These are phyloP conservation scores for Cystobasidium onofrii DNA, from an alignment of 768 basidiomycete species.

Conservation along the genomic window DNA sequence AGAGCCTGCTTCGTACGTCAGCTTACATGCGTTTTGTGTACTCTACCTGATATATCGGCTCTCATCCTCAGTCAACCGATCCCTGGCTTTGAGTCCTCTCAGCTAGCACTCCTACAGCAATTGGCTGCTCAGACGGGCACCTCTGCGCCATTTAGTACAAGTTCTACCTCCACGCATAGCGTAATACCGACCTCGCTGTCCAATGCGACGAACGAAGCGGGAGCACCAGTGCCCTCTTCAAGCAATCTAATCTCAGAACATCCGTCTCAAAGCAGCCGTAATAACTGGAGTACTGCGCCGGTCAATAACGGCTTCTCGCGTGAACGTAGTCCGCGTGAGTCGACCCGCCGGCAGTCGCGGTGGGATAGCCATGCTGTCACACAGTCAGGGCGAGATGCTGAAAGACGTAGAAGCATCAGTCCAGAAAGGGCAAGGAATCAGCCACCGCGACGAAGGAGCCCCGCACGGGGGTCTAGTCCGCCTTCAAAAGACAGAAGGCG, in stretches of 20 bases:
- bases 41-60: background rate
- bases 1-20: background rate
- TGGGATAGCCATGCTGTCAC: background rate
- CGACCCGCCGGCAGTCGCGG: background rate
- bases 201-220: background rate
- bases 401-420: background rate
- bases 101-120: slow-evolving; percentile 26
- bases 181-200: background rate
- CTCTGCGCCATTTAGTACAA: background rate
- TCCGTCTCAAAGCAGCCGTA: background rate
- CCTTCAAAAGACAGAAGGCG: background rate
- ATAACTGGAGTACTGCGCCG: background rate
- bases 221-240: background rate
- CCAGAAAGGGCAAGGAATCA: background rate
- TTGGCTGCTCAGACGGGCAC: background rate
- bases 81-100: background rate
- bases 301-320: background rate
- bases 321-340: background rate
- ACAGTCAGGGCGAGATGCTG: background rate
- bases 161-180: background rate
- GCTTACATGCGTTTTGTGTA: background rate
- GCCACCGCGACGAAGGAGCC: background rate
- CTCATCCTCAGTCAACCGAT: background rate
- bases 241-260: background rate
- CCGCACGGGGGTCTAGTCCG: background rate